Base-by-base conservation (phyloP, 306 rosid species). In the Delonix regia region DNA sequence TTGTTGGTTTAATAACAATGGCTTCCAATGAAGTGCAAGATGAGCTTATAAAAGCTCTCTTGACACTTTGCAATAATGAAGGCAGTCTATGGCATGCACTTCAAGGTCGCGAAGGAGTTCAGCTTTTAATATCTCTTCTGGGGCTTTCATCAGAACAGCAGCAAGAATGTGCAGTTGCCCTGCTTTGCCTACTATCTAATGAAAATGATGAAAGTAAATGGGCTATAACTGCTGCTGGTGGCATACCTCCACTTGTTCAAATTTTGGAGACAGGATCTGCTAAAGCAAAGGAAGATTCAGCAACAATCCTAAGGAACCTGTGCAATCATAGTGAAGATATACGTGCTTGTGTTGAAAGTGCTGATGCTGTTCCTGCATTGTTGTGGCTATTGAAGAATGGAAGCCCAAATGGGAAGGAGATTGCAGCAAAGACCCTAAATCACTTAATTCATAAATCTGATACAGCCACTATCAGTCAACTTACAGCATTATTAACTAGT, bases 141-240 rank as follows among this genome's bases (percentile, higher is more conserved):
- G 99, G 99, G 75, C 97, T 92, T 82, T 92, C 97, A 61, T 94
- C 99, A 74, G 99, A 94, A 82, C 99, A 94, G 84, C 99, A 94
- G 83, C 99, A 94, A 84, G 99, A 94, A 85, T 94, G 97, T 86
- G 97, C 99, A 72, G 99, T 94, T 78, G 92, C 99, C 15, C 87
- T 94, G 62, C 99, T 95, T 81, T 88, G 91, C 89, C 91, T 95
- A 83, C 86, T 95, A 76, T 89, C 97, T 6, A 83, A 87, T 73
- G 99, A 95, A 89, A 95, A 89, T 76, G 99, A 95, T 82, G 99
- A 95, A 79, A 92, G 99, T 81, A 95, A 90, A 81, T 92, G 99
- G 99, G 97, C 98, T 75, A 92, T 95, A 47, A 95, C 99, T 66
- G 99, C 99, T 88, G 99, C 97, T 70, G 99, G 99, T 81, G 99